Evolutionary conservation across 140 eudicot genomes (phyloP), one percentile per base, ranked within the genome.

Genomic region (Ambrosia hybrid): DNA sequence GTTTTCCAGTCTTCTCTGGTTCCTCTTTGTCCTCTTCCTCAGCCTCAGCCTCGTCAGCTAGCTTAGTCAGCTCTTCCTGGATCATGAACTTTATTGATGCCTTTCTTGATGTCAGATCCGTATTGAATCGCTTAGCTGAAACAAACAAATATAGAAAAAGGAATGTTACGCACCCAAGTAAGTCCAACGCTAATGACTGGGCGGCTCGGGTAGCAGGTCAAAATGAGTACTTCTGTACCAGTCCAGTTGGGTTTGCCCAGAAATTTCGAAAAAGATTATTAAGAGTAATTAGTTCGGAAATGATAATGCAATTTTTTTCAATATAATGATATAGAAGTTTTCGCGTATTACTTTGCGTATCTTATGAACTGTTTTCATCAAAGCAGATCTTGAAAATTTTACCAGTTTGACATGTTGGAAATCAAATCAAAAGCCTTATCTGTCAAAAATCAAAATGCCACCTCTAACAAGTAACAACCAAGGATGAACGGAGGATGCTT

Each of bases 31-130:
- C 99, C 13, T 85, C 95, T 4, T 94, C 96, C 0, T 64, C 68
- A 43, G 34, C 34, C 9, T 85, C 98, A n/a, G 74, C 89, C 70
- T 90, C 98, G 9, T 94, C 97, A 9, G 99, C 96, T 69, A 95
- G 88, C 67, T 86, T 86, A 3, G 99, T 95, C 9, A 95, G 89
- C 84, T 95, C 99, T 8, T 95, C 96, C 86, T 95, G 99, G 79
- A 91, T 90, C 90, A 95, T 91, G 55, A 80, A 75, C 86, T 91
- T 95, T 71, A 95, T 85, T 1, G 97, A 74, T 14, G 89, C 67
- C 84, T 95, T 95, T 68, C 89, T 84, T 15, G 95, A 57, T 3
- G 89, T 73, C 75, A 95, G 92, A 78, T 95, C 97, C 3, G 80
- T 79, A 51, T 68, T 67, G 57, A 83, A 94, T 37, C 84, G 85